Evolutionary conservation across 2,329 filamentous ascomycete species (phyloP).

Genomic region (Polytolypa hystricis): DNA sequence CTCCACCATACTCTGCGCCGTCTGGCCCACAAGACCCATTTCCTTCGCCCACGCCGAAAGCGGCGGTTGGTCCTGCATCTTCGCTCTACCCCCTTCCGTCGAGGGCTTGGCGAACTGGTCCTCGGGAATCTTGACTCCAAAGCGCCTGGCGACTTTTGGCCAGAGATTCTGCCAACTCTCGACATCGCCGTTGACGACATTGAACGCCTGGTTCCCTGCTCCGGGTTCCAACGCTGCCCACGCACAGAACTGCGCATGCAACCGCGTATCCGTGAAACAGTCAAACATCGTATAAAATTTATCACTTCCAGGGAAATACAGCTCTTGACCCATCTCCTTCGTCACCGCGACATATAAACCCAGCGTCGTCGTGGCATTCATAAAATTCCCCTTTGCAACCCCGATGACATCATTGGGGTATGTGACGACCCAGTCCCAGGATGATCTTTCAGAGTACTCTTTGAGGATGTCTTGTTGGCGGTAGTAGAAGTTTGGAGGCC

Average conservation of each 20-base stretch:
- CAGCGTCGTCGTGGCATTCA: conserved; percentile 32
- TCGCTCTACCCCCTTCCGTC: conserved; percentile 10
- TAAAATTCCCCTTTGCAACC: conserved; percentile 30
- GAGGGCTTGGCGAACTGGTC: conserved; percentile 16
- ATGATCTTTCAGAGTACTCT: conserved; percentile 18
- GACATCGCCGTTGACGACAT: conserved; percentile 30
- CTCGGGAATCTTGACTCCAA: conserved; percentile 22
- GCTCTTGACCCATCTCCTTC: conserved; percentile 20
- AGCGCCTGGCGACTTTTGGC: conserved; percentile 29
- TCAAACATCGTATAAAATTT: conserved; percentile 25
- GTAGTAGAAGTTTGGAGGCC: conserved; percentile 43
- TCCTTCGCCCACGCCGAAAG: conserved; percentile 13
- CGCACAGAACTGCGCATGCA: conserved; percentile 27
- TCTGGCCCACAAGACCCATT: conserved; percentile 17
- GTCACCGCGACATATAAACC: conserved; percentile 30
- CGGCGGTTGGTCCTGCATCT: conserved; percentile 15
- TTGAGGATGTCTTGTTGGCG: conserved; percentile 37
- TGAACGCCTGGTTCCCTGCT: conserved; percentile 31
- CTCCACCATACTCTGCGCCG: conserved; percentile 13
- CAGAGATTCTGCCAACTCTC: conserved; percentile 31
- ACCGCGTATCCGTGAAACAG: conserved; percentile 21
- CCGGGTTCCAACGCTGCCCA: conserved; percentile 24
- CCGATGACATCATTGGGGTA: conserved; percentile 38
- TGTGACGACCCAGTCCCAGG: conserved; percentile 34
- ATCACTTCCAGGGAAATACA: conserved; percentile 26